Conservation (phyloP, 768 basidiomycete species). For the Lactarius indigo region DNA sequence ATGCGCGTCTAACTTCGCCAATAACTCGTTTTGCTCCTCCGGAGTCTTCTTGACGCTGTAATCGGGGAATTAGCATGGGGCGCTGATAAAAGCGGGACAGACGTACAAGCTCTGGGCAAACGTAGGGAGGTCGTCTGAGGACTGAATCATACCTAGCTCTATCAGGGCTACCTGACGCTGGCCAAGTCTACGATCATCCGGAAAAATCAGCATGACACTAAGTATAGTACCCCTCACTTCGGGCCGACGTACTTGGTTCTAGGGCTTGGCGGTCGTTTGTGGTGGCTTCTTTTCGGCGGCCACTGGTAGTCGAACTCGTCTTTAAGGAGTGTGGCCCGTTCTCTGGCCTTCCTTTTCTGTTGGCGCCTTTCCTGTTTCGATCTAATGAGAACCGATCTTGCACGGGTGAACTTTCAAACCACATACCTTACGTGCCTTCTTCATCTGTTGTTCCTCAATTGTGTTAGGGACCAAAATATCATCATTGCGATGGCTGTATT, state of each 20-base stretch:
- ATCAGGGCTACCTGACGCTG: slow-evolving; percentile 59
- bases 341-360: slow-evolving; percentile 27
- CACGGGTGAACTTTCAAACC: neutral
- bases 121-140: slow-evolving; percentile 45
- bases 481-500: slow-evolving; percentile 74
- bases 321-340: slow-evolving; percentile 26
- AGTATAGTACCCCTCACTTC: neutral
- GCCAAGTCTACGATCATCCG: slow-evolving; percentile 39
- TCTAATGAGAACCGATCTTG: neutral
- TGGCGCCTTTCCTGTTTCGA: slow-evolving; percentile 27
- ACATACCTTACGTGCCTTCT: slow-evolving; percentile 48
- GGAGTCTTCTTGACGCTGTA: slow-evolving; percentile 27
- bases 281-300: slow-evolving; percentile 64
- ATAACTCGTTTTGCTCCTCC: slow-evolving; percentile 29
- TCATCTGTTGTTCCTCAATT: slow-evolving; percentile 63
- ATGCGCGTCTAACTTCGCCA: slow-evolving; percentile 29
- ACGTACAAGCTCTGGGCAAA: slow-evolving; percentile 71
- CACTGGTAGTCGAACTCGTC: slow-evolving; percentile 42
- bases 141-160: slow-evolving; percentile 55
- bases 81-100: neutral
- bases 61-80: neutral
- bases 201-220: slow-evolving; percentile 1
- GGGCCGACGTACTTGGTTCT: slow-evolving; percentile 46
- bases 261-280: slow-evolving; percentile 44
- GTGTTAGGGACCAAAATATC: slow-evolving; percentile 62